Base-by-base conservation (phyloP, 164 flowering plant species). In the Nymphaea colorata region DNA sequence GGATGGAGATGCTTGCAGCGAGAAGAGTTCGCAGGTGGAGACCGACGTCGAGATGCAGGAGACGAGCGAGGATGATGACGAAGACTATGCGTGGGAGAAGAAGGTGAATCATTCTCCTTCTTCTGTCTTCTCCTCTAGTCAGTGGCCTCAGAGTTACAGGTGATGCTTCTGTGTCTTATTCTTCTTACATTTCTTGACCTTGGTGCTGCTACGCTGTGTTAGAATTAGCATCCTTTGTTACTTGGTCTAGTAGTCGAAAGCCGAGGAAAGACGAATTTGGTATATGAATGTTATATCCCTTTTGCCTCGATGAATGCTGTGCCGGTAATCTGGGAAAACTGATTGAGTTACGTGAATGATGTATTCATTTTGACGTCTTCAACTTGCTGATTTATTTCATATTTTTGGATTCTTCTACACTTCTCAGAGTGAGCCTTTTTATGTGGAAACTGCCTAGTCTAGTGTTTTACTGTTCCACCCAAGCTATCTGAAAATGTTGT, bases 71-170 rank as follows among this genome's bases (percentile, higher is more conserved):
- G 57, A 51, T 15, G 57, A 51, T 15, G 57, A 51, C 14, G 57
- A 51, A 10, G 36, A 25, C 36, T 25, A 25, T 25, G 36, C 36
- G 36, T 51, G 10, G 57, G 69, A 57, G 60, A 62, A 43, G 4
- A 45, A 63, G 12, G 71, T 43, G 47, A n/a, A 43, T 14, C 61
- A 6, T 25, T 16, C 43, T 72, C 59, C 41, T 44, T 66, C 67
- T 3, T 67, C 70, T 41, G 64, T 69, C 17, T 78, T 78, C 42
- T 4, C 66, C 66, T 78, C 78, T 44, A 75, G 18, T 18, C 80
- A 72, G 41, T 78, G 80, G 80, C 80, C 76, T 5, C 78, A 63
- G 69, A 78, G 80, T 70, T 78, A 65, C 72, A 72, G 47, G 80
- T 75, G 62, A 45, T 62, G 43, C 15, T 51, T n/a, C 51, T 53